A percentile compares a stretch with the other conserved stretches of the same genome.
Conservation (phyloP, 257 asterid genomes). For the Solanum sitiens region DNA sequence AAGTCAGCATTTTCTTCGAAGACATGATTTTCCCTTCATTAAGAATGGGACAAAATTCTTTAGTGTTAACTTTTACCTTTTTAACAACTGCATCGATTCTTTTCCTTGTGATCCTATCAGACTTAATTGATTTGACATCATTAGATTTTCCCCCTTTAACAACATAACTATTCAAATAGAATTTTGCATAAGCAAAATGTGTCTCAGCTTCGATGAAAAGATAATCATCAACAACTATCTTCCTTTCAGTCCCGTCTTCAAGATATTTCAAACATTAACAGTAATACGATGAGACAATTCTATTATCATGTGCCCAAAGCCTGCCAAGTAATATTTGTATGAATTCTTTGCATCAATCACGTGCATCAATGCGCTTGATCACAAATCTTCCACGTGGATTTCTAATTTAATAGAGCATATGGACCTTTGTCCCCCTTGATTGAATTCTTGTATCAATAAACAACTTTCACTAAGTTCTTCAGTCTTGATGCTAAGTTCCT, state of each 20-base stretch:
- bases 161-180: background rate
- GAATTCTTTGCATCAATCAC: background rate
- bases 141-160: background rate
- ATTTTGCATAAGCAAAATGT: too few species aligned
- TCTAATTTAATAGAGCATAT: background rate
- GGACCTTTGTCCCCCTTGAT: background rate
- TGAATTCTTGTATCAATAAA: too few species aligned
- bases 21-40: background rate
- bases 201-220: background rate
- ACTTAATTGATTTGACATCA: background rate
- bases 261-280: background rate
- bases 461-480: too few species aligned
- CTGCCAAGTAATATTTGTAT: background rate
- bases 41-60: background rate
- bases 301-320: background rate
- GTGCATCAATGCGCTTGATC: background rate
- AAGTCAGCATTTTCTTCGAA: background rate
- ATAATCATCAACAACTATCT: background rate
- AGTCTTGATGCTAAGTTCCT: too few species aligned
- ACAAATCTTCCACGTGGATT: background rate
- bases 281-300: background rate
- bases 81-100: background rate
- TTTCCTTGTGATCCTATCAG: background rate
- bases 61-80: background rate
- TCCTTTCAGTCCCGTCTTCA: background rate